These are phyloP conservation scores for Cnidoscolus chayamansa DNA, from an alignment of 441 rosid species.

Conservation along the genomic window DNA sequence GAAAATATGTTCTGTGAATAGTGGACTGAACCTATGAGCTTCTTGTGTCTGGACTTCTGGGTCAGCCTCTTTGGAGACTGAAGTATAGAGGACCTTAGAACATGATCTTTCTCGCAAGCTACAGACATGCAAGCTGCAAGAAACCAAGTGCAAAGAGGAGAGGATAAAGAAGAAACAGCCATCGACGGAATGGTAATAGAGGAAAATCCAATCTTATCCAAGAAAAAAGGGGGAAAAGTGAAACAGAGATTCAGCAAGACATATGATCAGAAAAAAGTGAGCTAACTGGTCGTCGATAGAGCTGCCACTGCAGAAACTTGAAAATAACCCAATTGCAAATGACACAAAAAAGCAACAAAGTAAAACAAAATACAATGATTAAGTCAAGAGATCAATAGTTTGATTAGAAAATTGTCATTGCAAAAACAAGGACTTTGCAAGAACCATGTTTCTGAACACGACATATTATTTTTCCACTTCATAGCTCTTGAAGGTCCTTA, in stretches of 20 bases:
- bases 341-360: too few relatives aligned
- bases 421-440: too few relatives aligned
- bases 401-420: too few relatives aligned
- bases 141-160: constrained; percentile 11
- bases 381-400: too few relatives aligned
- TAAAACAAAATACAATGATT: too few relatives aligned
- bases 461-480: too few relatives aligned
- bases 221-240: neutral
- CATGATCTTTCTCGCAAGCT: neutral
- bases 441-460: too few relatives aligned
- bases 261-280: neutral
- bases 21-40: neutral
- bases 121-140: constrained; percentile 3
- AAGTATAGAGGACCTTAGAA: neutral
- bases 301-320: neutral
- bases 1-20: neutral
- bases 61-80: constrained; percentile 1
- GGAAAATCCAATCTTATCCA: too few relatives aligned
- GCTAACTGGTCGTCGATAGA: too few relatives aligned
- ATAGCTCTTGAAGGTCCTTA: too few relatives aligned
- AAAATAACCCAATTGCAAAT: too few relatives aligned
- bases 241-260: neutral
- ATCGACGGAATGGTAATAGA: neutral
- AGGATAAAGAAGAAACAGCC: constrained; percentile 7
- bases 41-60: neutral